These are phyloP conservation scores for Exophiala oligosperma DNA, from an alignment of 2,329 filamentous ascomycete species.

Conservation along the genomic window DNA sequence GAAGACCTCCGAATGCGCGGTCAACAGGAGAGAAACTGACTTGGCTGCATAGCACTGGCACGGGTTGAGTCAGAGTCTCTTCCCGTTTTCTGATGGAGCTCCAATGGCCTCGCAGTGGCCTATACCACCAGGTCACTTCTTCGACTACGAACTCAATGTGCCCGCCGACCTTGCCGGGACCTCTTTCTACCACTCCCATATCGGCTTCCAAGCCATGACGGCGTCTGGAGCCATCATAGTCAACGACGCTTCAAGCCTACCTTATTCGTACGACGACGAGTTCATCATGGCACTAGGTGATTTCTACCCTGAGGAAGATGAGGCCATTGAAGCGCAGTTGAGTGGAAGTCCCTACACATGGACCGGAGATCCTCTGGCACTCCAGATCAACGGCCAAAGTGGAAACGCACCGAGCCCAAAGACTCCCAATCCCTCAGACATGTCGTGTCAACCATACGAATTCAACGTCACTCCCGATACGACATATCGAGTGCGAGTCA, in stretches of 20 bases:
- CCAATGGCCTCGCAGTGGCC: constrained; percentile 65
- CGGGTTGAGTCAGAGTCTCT: constrained; percentile 59
- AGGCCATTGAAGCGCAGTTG: constrained; percentile 53
- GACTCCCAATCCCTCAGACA: constrained; percentile 32
- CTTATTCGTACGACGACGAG: constrained; percentile 65
- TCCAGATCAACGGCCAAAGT: constrained; percentile 59
- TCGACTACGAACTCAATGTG: constrained; percentile 65
- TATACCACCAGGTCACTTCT: constrained; percentile 61
- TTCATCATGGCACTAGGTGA: constrained; percentile 57
- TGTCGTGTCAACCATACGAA: constrained; percentile 43
- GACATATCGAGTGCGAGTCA: constrained; percentile 63
- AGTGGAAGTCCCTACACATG: constrained; percentile 53
- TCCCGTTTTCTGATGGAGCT: constrained; percentile 65
- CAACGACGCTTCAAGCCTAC: constrained; percentile 48
- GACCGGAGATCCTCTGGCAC: constrained; percentile 58
- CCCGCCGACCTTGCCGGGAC: constrained; percentile 57
- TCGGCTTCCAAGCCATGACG: constrained; percentile 62
- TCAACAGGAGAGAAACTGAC: neutral
- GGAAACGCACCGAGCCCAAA: constrained; percentile 42
- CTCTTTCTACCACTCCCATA: constrained; percentile 69
- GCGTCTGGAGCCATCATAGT: constrained; percentile 61
- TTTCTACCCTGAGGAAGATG: constrained; percentile 57
- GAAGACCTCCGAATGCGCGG: constrained; percentile 8
- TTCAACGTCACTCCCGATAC: constrained; percentile 62
- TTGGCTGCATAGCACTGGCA: constrained; percentile 61